Evolutionary conservation across 2,329 filamentous ascomycete species (phyloP), one percentile per base, ranked within the genome.

Genomic region (Fusarium sulawesiense): DNA sequence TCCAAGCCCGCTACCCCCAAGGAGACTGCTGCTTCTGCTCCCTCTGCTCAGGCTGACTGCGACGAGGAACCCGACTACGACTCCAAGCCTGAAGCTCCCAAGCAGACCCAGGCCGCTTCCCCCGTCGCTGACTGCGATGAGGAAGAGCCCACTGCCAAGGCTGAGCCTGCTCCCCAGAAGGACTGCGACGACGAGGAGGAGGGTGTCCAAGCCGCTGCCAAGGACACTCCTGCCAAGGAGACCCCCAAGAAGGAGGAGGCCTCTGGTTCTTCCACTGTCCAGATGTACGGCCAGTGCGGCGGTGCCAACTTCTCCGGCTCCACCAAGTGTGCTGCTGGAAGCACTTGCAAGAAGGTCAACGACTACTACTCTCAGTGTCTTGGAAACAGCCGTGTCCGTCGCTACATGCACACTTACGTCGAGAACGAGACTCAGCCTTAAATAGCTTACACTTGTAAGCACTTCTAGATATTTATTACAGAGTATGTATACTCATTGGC

Each of bases 351-450:
- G 47, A 54, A 65, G 59, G 20, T 60, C 30, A 68, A 68, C 45
- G 65, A 68, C 6, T 68, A 49, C n/a, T 68, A 68, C 49, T 69
- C 65, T 2, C 65, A 68, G 44, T 68, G 65, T n/a, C 23, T 64
- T 18, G 30, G 61, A 13, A 34, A 57, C 30, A 64, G 61, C 30
- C 61, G 61, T 1, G 50, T 64, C 18, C 61, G 61, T 10, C 59
- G 61, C 6, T 27, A 64, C 16, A 30, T 64, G 6, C 44, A 30
- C 16, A 21, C 16, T 12, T 57, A 37, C n/a, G 3, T 16, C 23
- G 49, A 51, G 32, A 20, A 40, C 7, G 32, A 41, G 32, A 27
- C 49, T 29, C 49, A 41, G 32, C 49, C 49, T 41, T 51, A 27
- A 12, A 41, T 51, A 21, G 32, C 21, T 27, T 27, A n/a, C 20